A percentile compares a stretch with the other conserved stretches of the same genome.
Evolutionary conservation across 345 rosid species (phyloP).

Genomic region (Isatis tinctoria): DNA sequence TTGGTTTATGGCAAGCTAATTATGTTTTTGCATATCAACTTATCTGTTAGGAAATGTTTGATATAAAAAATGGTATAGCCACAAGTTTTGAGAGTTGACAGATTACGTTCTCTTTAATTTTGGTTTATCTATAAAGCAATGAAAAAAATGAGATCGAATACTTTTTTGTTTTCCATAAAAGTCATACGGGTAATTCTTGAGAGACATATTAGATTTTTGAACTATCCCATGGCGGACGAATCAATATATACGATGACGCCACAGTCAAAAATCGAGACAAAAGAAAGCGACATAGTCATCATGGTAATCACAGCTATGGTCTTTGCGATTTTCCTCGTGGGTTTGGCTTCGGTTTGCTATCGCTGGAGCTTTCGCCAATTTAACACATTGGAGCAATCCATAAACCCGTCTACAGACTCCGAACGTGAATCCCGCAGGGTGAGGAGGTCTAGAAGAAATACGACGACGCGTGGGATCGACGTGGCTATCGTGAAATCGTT

Average conservation of each 20-base stretch:
- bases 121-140: neutral
- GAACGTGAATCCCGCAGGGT: slow-evolving; percentile 14
- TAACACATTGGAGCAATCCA: neutral
- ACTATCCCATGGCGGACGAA: neutral
- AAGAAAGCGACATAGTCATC: slow-evolving; percentile 43
- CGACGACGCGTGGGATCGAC: slow-evolving; percentile 46
- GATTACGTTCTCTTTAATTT: neutral
- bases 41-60: neutral
- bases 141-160: neutral
- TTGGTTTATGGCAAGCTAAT: slow-evolving; percentile 5
- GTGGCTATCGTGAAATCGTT: slow-evolving; percentile 43
- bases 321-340: slow-evolving; percentile 47
- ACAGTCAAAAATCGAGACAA: neutral
- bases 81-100: neutral
- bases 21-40: neutral
- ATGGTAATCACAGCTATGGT: slow-evolving; percentile 42
- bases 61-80: neutral
- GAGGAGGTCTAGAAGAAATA: slow-evolving; percentile 10
- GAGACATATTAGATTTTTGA: slow-evolving; percentile 1
- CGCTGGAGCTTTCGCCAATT: slow-evolving; percentile 38
- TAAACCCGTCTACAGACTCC: neutral
- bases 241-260: slow-evolving; percentile 19
- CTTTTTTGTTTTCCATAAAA: neutral
- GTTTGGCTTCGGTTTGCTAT: slow-evolving; percentile 56
- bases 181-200: neutral